Base-by-base conservation (phyloP, 139 green algal genomes). In the Closterium sp. region DNA sequence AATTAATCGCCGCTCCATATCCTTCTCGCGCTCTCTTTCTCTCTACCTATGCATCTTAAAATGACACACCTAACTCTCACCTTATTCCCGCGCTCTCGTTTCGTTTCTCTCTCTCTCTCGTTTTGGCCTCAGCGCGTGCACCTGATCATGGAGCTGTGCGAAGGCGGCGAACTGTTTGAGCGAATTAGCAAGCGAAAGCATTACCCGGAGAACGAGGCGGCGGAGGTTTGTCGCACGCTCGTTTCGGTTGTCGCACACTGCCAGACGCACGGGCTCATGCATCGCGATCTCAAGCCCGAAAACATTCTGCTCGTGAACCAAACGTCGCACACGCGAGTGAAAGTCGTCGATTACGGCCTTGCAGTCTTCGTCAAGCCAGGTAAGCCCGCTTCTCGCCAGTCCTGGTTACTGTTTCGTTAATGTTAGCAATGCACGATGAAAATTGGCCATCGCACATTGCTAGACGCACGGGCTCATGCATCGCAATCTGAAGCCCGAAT, bases 231-330 rank as follows among this genome's bases (percentile, higher is more conserved):
- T 33, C 31, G 31, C 31, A 38, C 84, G 31, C 32, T 88, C 84
- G 84, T 36, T 30, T 35, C 31, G 33, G 96, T 98, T 30, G 96
- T 99, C 31, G 93, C 96, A 55, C 96, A 99, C 91, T 99, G 97
- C 92, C 97, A 99, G 84, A 4, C 31, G 84, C 84, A 88, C 31
- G 84, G 84, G 31, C 84, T 88, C 31, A 35, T 88, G 84, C 84
- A 88, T 36, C 84, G 84, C 31, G 84, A 88, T 36, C 84, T 88
- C 31, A 88, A 88, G 84, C 96, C 96, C 35, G 98, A 99, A 92
- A 99, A 99, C 95, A 33, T 93, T 34, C 93, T 99, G 93, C 96
- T 99, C 33, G 96, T 95, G 5, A 96, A 85, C 93, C 97, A 97
- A 88, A 64, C 84, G 0, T 88, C 94, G 2, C 64, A 96, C 21